phyloP scores from a whole-genome alignment of 257 asterid genomes.

The Solanum pennellii region DNA sequence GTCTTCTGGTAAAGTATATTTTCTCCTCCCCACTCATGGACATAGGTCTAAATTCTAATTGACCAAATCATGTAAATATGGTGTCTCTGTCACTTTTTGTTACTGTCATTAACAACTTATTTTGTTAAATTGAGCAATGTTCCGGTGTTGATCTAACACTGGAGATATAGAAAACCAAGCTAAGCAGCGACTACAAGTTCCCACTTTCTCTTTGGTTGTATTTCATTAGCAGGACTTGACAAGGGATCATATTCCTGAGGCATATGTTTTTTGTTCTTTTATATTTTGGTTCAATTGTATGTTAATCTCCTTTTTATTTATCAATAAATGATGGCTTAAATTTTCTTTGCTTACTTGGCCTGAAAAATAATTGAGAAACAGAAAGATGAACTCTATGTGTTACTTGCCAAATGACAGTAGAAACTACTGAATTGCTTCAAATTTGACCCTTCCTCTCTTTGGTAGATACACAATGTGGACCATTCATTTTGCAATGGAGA shows the following conservation, averaged over 20 bases:
- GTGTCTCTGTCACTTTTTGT: background rate
- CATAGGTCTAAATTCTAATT: background rate
- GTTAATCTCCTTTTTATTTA: background rate
- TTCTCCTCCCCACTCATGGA: background rate
- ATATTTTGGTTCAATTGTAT: background rate
- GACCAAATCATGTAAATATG: background rate
- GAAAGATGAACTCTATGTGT: background rate
- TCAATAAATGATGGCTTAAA: background rate
- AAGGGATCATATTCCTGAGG: background rate
- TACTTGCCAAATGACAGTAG: background rate
- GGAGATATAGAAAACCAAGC: background rate
- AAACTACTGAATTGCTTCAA: background rate
- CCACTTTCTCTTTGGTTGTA: background rate
- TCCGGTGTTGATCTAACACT: background rate
- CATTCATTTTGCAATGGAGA: constrained; percentile 31
- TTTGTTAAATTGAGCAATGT: background rate
- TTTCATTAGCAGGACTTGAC: background rate
- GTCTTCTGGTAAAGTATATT: background rate
- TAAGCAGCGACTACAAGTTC: background rate
- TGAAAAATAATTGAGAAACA: background rate
- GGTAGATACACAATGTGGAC: constrained; percentile 26
- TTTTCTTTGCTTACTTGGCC: background rate
- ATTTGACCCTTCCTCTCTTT: background rate
- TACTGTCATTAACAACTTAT: background rate
- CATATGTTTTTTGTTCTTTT: background rate